These are phyloP conservation scores for Pseudozyma pruni DNA, from an alignment of 1,284 basidiomycete genomes.

Conservation along the genomic window DNA sequence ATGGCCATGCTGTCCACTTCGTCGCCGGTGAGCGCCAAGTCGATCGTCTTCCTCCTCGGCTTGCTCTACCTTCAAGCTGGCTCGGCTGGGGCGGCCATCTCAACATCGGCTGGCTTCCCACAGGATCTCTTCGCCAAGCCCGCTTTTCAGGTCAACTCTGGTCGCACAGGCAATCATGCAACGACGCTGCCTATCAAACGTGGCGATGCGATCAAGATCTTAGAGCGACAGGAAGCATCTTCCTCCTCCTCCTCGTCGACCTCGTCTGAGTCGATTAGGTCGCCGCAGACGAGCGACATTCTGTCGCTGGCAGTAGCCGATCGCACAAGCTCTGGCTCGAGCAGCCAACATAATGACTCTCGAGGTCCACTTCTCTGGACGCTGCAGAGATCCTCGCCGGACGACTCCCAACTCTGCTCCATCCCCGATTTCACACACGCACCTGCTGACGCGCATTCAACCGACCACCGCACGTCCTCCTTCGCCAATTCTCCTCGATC, in stretches of 20 bases:
- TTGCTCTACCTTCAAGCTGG: constrained; percentile 27
- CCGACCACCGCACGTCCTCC: neutral
- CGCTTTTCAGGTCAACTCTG: constrained; percentile 29
- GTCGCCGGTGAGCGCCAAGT: constrained; percentile 17
- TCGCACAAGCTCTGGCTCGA: neutral
- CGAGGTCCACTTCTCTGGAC: constrained; percentile 9
- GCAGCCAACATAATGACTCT: neutral
- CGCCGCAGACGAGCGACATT: neutral
- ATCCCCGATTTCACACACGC: constrained; percentile 36
- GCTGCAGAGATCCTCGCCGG: constrained; percentile 26
- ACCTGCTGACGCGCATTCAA: constrained; percentile 1
- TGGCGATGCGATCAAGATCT: constrained; percentile 22
- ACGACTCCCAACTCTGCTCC: constrained; percentile 39
- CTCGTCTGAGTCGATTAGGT: constrained; percentile 1
- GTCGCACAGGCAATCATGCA: neutral
- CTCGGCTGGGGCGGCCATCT: constrained; percentile 25
- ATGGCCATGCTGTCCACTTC: constrained; percentile 8
- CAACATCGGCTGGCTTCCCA: constrained; percentile 37
- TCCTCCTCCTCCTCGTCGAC: constrained; percentile 1
- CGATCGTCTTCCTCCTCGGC: constrained; percentile 27
- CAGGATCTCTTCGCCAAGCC: constrained; percentile 49
- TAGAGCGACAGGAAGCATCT: constrained; percentile 35
- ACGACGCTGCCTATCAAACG: constrained; percentile 29
- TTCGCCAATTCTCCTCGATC: constrained; percentile 6
- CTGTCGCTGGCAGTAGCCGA: constrained; percentile 19